Conservation (phyloP, 208 protist genomes). For the Leptomonas seymouri region DNA sequence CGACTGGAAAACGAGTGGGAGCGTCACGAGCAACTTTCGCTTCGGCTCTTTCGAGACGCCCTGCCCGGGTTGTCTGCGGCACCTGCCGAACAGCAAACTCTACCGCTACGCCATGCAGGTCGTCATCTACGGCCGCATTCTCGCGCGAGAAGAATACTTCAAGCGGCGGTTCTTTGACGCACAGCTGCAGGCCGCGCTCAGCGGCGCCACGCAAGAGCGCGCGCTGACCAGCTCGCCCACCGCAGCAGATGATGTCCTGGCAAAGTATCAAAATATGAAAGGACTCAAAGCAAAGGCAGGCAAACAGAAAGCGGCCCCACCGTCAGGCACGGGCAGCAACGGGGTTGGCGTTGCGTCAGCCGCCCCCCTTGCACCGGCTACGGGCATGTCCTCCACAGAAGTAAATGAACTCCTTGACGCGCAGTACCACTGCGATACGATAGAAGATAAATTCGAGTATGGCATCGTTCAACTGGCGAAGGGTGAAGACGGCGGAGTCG, state of each 20-base stretch:
- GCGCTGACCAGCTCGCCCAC: background rate
- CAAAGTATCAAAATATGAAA: background rate
- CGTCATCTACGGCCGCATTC: constrained; percentile 77
- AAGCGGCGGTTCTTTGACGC: constrained; percentile 66
- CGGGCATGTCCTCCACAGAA: background rate
- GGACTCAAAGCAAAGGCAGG: background rate
- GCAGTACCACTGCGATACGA: constrained; percentile 29
- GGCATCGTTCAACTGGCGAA: constrained; percentile 83
- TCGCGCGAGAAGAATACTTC: constrained; percentile 71
- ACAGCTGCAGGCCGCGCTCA: constrained; percentile 29
- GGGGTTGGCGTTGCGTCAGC: background rate
- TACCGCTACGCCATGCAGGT: constrained; percentile 90
- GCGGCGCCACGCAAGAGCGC: background rate
- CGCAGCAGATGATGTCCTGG: background rate
- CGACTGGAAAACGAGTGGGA: constrained; percentile 91
- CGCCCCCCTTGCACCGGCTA: background rate
- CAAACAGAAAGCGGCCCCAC: background rate
- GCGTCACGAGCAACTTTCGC: constrained; percentile 71
- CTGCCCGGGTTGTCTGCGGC: constrained; percentile 64
- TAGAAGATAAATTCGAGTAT: constrained; percentile 63
- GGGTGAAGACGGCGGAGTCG: constrained; percentile 60
- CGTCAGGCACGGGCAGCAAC: background rate
- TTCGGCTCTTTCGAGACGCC: constrained; percentile 80
- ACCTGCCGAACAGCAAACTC: constrained; percentile 84
- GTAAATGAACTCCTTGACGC: constrained; percentile 6